A percentile compares a stretch with the other conserved stretches of the same genome.
phyloP scores from a whole-genome alignment of 768 basidiomycete genomes.

The Polyporus arcularius region DNA sequence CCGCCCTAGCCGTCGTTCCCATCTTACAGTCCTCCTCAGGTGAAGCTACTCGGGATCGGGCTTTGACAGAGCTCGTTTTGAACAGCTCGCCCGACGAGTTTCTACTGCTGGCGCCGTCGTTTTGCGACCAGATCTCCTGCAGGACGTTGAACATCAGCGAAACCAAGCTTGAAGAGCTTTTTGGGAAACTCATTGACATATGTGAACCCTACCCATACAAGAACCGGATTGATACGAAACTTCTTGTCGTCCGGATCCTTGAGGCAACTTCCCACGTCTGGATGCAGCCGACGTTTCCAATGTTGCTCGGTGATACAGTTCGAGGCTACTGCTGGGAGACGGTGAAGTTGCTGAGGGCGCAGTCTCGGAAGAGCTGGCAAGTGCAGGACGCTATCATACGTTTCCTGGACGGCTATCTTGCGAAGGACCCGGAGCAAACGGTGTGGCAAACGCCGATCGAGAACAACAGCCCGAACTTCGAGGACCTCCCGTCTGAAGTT shows the following conservation, averaged over 20 bases:
- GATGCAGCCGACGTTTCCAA: constrained; percentile 35
- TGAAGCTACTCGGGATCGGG: constrained; percentile 62
- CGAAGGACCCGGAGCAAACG: constrained; percentile 52
- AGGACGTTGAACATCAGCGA: constrained; percentile 54
- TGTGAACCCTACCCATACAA: constrained; percentile 56
- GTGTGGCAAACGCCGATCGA: constrained; percentile 42
- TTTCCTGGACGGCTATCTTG: constrained; percentile 69
- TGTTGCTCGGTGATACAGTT: constrained; percentile 43
- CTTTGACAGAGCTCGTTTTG: constrained; percentile 55
- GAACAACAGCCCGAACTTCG: constrained; percentile 9
- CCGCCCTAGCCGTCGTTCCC: constrained; percentile 64
- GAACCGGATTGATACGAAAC: constrained; percentile 52
- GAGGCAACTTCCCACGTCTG: constrained; percentile 65
- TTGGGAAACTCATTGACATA: constrained; percentile 55
- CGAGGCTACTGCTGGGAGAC: constrained; percentile 35
- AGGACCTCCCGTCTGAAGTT: constrained; percentile 44
- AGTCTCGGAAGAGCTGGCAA: constrained; percentile 60
- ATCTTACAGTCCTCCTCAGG: constrained; percentile 59
- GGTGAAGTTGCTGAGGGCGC: constrained; percentile 35
- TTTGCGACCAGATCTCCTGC: constrained; percentile 56
- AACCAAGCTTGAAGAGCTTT: constrained; percentile 51
- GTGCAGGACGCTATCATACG: constrained; percentile 62
- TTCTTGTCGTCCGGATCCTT: constrained; percentile 61
- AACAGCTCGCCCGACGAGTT: constrained; percentile 56
- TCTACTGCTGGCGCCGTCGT: constrained; percentile 54